phyloP scores from a whole-genome alignment of 352 stramenopile species.

The Phytopythium helicoides region DNA sequence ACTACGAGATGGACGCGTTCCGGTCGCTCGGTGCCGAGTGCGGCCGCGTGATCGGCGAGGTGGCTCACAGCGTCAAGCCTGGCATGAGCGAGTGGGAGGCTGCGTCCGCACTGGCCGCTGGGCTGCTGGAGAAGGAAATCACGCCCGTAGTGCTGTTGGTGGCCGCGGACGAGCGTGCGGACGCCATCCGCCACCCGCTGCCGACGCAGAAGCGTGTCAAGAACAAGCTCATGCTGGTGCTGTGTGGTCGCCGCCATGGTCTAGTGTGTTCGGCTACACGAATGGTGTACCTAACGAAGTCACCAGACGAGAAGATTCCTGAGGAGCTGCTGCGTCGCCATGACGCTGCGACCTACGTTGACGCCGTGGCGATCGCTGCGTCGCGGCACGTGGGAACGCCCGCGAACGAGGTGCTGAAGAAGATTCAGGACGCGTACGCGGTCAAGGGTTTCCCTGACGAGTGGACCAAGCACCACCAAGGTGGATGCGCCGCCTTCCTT shows the following conservation, averaged over 20 bases:
- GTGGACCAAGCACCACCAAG: constrained; percentile 69
- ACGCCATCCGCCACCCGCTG: constrained; percentile 64
- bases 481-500: constrained; percentile 60
- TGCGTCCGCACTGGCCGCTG: constrained; percentile 31
- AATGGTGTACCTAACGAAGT: constrained; percentile 63
- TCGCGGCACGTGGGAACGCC: constrained; percentile 25
- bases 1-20: constrained; percentile 56
- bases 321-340: constrained; percentile 52
- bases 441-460: constrained; percentile 52
- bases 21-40: constrained; percentile 56
- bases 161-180: constrained; percentile 61
- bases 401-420: constrained; percentile 46
- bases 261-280: constrained; percentile 63
- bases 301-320: constrained; percentile 20
- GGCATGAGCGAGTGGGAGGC: constrained; percentile 62
- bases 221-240: constrained; percentile 76
- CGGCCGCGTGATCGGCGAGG: constrained; percentile 54
- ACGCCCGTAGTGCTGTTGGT: constrained; percentile 59
- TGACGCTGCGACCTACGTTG: constrained; percentile 68
- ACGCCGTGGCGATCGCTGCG: constrained; percentile 47
- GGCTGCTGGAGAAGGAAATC: constrained; percentile 42
- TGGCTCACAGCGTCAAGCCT: constrained; percentile 36
- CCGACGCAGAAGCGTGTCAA: constrained; percentile 67
- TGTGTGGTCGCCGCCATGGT: constrained; percentile 62
- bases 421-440: constrained; percentile 57